Conservation (phyloP, 2,329 filamentous ascomycete species). For the Trichoderma koningiopsis region DNA sequence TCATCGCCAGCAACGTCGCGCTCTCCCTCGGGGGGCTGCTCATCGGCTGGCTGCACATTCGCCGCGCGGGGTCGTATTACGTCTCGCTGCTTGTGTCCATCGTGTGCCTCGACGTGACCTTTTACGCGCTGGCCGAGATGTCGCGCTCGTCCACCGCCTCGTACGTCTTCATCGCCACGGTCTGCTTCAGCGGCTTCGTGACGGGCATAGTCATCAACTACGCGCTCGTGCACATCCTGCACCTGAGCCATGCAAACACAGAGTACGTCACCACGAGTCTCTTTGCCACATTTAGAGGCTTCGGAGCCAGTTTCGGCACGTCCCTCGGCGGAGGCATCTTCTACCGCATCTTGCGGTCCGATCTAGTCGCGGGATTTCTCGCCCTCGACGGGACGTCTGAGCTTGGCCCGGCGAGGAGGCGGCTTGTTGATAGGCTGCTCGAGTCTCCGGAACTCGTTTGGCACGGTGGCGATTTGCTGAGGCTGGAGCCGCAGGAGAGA, state of each 20-base stretch:
- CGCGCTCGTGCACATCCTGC: conserved; percentile 75
- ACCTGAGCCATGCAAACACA: conserved; percentile 65
- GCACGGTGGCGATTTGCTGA: conserved; percentile 36
- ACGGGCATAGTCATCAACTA: conserved; percentile 79
- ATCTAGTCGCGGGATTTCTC: conserved; percentile 60
- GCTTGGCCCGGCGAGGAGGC: conserved; percentile 39
- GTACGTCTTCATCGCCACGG: conserved; percentile 56
- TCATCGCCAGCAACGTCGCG: conserved; percentile 79
- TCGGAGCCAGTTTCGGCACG: conserved; percentile 78
- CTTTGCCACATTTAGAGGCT: conserved; percentile 77
- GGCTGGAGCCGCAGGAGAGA: conserved; percentile 45
- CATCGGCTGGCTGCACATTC: conserved; percentile 75
- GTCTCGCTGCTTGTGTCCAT: conserved; percentile 62
- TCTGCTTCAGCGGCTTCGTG: conserved; percentile 71
- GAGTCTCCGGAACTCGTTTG: conserved; percentile 56
- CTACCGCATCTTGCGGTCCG: conserved; percentile 58
- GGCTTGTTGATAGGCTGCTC: conserved; percentile 51
- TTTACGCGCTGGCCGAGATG: conserved; percentile 57
- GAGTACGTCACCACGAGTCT: conserved; percentile 78
- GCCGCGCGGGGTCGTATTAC: conserved; percentile 73
- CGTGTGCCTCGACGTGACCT: conserved; percentile 60
- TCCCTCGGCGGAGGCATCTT: conserved; percentile 79
- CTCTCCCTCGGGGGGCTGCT: conserved; percentile 75
- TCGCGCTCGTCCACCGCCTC: conserved; percentile 45
- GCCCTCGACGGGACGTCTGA: conserved; percentile 44